Percentiles rank a stretch among this genome's conserved stretches.
Evolutionary conservation across 495 filamentous ascomycete species (phyloP).

Genomic region (Lasiosphaeris hirsuta): DNA sequence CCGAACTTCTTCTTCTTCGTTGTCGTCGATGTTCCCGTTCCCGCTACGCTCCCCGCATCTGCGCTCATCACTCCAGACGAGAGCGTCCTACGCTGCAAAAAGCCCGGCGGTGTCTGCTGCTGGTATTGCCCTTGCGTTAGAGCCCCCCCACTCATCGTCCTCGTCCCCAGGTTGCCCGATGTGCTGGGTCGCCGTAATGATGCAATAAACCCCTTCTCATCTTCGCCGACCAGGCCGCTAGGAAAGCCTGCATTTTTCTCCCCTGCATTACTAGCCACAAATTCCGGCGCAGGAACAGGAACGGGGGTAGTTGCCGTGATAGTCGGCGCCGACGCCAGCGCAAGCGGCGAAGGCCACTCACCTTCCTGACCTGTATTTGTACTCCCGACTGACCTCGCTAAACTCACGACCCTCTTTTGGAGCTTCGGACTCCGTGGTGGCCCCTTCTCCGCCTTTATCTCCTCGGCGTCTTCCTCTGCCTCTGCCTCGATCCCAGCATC

Average conservation of each 20-base stretch:
- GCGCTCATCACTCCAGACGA: conserved; percentile 16
- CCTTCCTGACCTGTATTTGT: not conserved
- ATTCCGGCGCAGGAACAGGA: no score
- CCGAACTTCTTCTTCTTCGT: conserved; percentile 62
- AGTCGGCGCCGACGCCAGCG: not conserved
- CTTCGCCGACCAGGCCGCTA: not conserved
- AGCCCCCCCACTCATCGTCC: conserved; percentile 22
- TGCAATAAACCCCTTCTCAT: conserved; percentile 6
- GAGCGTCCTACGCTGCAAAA: conserved; percentile 17
- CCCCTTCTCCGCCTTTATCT: not conserved
- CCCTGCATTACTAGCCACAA: not conserved
- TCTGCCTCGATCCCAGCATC: conserved; percentile 1
- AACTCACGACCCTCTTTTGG: conserved; percentile 29
- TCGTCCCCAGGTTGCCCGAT: conserved; percentile 33
- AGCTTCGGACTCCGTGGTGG: conserved; percentile 27
- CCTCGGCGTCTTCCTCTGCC: conserved; percentile 3
- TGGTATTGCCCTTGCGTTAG: not conserved
- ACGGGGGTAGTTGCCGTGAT: no score
- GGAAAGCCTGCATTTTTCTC: no score
- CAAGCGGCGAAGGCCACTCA: not conserved
- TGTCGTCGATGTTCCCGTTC: conserved; percentile 39
- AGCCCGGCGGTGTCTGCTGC: conserved; percentile 1
- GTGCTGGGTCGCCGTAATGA: conserved; percentile 22
- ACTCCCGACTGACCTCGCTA: conserved; percentile 10
- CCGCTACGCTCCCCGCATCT: conserved; percentile 26